Evolutionary conservation across 768 basidiomycete species (phyloP).

Genomic region (Hygrophorus russula): DNA sequence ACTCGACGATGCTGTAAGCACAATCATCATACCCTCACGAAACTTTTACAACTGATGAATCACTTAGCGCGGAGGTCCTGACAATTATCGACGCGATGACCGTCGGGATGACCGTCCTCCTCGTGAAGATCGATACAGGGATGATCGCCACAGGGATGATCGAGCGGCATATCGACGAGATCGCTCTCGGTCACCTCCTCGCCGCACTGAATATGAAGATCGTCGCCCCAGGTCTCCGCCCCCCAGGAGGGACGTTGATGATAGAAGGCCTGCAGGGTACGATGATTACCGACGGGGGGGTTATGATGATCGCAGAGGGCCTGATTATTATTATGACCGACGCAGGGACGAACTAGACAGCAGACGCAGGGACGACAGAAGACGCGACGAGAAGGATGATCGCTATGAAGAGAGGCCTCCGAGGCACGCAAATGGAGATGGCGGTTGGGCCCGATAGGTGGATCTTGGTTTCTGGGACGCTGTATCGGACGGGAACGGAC

Average conservation of each 20-base stretch:
- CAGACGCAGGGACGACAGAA: slow-evolving; percentile 61
- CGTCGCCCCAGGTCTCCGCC: slow-evolving; percentile 76
- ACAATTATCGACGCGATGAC: slow-evolving; percentile 71
- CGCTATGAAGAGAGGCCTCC: slow-evolving; percentile 66
- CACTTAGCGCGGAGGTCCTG: slow-evolving; percentile 49
- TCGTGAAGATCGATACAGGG: slow-evolving; percentile 46
- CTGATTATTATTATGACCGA: slow-evolving; percentile 82
- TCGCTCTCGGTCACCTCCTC: slow-evolving; percentile 73
- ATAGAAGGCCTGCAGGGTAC: slow-evolving; percentile 86
- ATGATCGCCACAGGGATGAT: slow-evolving; percentile 41
- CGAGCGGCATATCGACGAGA: slow-evolving; percentile 50
- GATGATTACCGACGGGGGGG: slow-evolving; percentile 81
- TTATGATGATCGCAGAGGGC: slow-evolving; percentile 73
- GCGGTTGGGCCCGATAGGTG: slow-evolving; percentile 63
- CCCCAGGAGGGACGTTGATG: slow-evolving; percentile 70
- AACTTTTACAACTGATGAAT: slow-evolving; percentile 6
- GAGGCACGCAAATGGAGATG: slow-evolving; percentile 70
- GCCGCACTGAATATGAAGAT: slow-evolving; percentile 62
- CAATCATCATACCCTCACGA: not conserved
- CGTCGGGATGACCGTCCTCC: slow-evolving; percentile 45
- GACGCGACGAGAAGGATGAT: slow-evolving; percentile 79
- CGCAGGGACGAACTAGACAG: slow-evolving; percentile 64
- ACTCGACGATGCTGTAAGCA: slow-evolving; percentile 47
- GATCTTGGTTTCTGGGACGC: slow-evolving; percentile 16
- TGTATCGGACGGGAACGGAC: slow-evolving; percentile 25